phyloP scores from a whole-genome alignment of 208 protist genomes.

The Jaenimonas drosophilae region DNA sequence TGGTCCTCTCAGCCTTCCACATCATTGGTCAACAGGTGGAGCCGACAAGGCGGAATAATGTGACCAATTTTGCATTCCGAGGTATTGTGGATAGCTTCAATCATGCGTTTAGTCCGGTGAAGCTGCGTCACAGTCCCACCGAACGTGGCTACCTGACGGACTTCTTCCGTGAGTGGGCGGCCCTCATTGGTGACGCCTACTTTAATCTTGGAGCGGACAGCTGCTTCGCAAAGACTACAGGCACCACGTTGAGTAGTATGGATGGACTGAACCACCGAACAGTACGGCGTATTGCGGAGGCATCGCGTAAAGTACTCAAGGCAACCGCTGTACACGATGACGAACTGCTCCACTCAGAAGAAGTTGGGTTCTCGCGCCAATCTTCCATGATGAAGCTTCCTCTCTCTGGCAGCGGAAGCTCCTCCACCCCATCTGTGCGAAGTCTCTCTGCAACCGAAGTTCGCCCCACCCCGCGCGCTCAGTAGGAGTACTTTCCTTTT shows the following conservation, averaged over 20 bases:
- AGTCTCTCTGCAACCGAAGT: too few relatives aligned
- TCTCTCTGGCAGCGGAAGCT: too few relatives aligned
- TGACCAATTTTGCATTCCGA: conserved; percentile 47
- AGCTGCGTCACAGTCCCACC: conserved; percentile 49
- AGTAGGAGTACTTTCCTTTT: too few relatives aligned
- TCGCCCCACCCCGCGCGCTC: too few relatives aligned
- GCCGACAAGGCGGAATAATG: conserved; percentile 12
- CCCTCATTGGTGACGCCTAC: conserved; percentile 55
- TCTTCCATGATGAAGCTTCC: too few relatives aligned
- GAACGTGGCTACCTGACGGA: conserved; percentile 60
- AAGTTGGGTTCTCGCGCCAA: too few relatives aligned
- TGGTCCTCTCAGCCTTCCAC: conserved; percentile 61
- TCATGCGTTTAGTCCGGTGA: conserved; percentile 66
- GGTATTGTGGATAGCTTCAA: conserved; percentile 60
- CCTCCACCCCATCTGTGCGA: too few relatives aligned
- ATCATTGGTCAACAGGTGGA: conserved; percentile 34
- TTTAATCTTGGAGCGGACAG: conserved; percentile 72
- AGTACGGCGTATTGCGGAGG: conserved; percentile 49
- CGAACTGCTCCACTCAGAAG: too few relatives aligned
- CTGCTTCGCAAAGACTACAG: too few relatives aligned
- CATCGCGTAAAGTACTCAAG: conserved; percentile 41
- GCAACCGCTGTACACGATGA: conserved; percentile 10
- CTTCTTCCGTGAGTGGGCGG: conserved; percentile 63
- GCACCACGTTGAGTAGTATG: too few relatives aligned
- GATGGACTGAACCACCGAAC: conserved; percentile 40